These are phyloP conservation scores for Mycosphaerella sp. DNA, from an alignment of 2,329 filamentous ascomycete genomes.

Conservation along the genomic window DNA sequence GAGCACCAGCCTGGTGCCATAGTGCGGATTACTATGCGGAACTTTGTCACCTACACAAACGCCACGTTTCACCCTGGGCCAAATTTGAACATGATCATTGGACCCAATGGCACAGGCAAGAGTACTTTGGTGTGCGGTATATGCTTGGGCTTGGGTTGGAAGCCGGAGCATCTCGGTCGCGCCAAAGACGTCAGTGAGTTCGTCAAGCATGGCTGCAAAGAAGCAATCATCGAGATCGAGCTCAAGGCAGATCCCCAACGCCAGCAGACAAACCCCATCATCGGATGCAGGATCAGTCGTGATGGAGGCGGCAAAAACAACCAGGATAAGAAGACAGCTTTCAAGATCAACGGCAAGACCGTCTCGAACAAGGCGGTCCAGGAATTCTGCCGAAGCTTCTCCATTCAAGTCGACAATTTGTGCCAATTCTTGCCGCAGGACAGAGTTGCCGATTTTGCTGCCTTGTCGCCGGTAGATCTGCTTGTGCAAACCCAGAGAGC, in stretches of 20 bases:
- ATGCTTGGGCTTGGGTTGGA: slow-evolving; percentile 83
- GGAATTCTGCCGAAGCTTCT: slow-evolving; percentile 61
- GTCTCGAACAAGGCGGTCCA: slow-evolving; percentile 58
- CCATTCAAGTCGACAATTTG: slow-evolving; percentile 94
- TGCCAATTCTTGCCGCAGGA: slow-evolving; percentile 97
- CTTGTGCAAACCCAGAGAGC: slow-evolving; percentile 82
- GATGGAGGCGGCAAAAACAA: slow-evolving; percentile 49
- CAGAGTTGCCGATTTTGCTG: slow-evolving; percentile 88
- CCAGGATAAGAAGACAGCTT: slow-evolving; percentile 63
- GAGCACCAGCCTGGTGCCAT: slow-evolving; percentile 69
- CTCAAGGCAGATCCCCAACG: slow-evolving; percentile 57
- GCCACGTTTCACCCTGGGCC: slow-evolving; percentile 89
- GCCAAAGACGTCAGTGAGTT: slow-evolving; percentile 82
- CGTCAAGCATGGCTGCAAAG: slow-evolving; percentile 77
- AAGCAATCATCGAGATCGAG: slow-evolving; percentile 85
- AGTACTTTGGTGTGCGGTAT: slow-evolving; percentile 97
- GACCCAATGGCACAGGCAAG: slow-evolving; percentile 97
- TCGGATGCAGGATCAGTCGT: slow-evolving; percentile 69
- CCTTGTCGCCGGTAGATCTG: slow-evolving; percentile 71
- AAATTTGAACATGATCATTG: slow-evolving; percentile 96
- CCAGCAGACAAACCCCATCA: slow-evolving; percentile 60
- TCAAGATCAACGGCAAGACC: slow-evolving; percentile 64
- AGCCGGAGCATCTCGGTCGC: slow-evolving; percentile 73
- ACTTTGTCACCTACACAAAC: slow-evolving; percentile 92
- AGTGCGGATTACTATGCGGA: slow-evolving; percentile 72